phyloP scores from a whole-genome alignment of 768 basidiomycete species.

The Saitozyma sp. region DNA sequence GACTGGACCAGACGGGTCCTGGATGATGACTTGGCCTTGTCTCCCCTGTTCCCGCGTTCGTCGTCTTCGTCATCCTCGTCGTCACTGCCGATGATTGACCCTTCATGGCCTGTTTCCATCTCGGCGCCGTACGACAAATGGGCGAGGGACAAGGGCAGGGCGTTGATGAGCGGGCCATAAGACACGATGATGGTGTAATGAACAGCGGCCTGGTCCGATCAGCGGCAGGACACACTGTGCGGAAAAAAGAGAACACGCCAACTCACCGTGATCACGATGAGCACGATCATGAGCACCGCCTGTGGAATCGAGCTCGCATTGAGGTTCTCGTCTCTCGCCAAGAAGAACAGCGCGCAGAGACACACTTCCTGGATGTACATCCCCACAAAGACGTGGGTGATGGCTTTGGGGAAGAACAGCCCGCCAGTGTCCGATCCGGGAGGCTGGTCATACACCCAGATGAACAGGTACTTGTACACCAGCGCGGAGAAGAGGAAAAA shows the following conservation, averaged over 20 bases:
- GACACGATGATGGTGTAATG: constrained; percentile 73
- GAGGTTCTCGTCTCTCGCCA: constrained; percentile 62
- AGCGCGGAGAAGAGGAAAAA: constrained; percentile 83
- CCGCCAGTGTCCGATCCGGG: constrained; percentile 78
- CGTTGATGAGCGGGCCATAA: constrained; percentile 71
- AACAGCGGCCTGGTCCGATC: constrained; percentile 62
- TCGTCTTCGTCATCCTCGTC: constrained; percentile 25
- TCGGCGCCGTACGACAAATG: constrained; percentile 62
- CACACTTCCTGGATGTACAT: constrained; percentile 88
- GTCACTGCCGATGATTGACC: constrained; percentile 26
- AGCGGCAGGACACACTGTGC: neutral
- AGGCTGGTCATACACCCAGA: constrained; percentile 71
- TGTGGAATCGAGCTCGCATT: constrained; percentile 67
- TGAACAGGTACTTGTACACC: constrained; percentile 78
- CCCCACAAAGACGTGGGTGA: constrained; percentile 90
- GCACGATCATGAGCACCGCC: constrained; percentile 78
- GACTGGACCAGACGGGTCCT: constrained; percentile 12
- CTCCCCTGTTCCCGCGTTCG: constrained; percentile 7
- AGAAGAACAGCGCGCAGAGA: constrained; percentile 85
- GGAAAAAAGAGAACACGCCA: constrained; percentile 37
- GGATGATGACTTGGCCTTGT: neutral
- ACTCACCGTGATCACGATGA: constrained; percentile 75
- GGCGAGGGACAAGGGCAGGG: constrained; percentile 76
- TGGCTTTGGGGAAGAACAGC: constrained; percentile 89
- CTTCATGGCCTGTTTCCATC: constrained; percentile 38